Percentiles rank a stretch among this genome's conserved stretches.
These are phyloP conservation scores for Corynespora cassiicola DNA, from an alignment of 2,329 filamentous ascomycete genomes.

Conservation along the genomic window DNA sequence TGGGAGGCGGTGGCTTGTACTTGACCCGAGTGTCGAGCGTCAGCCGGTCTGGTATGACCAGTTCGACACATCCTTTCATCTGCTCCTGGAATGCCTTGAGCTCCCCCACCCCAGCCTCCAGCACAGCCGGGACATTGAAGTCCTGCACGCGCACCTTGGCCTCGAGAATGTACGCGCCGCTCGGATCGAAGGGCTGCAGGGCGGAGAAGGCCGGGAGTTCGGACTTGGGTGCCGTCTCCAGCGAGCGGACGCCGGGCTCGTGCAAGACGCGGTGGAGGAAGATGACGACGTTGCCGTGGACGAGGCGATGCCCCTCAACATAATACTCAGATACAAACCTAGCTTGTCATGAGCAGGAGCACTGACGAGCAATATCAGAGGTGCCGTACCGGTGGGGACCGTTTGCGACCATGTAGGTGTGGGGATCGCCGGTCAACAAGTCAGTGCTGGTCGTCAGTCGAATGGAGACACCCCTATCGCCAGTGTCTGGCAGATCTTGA, in stretches of 20 bases:
- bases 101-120: constrained; percentile 62
- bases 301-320: constrained; percentile 63
- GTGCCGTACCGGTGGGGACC: constrained; percentile 58
- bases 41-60: constrained; percentile 64
- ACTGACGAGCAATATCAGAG: constrained; percentile 11
- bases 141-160: constrained; percentile 64
- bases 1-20: constrained; percentile 41
- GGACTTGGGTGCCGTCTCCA: constrained; percentile 39
- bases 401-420: constrained; percentile 58
- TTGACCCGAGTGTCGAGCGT: constrained; percentile 67
- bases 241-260: constrained; percentile 48
- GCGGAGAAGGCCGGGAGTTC: constrained; percentile 52
- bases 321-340: constrained; percentile 66
- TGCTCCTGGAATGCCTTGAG: constrained; percentile 61
- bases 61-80: constrained; percentile 63
- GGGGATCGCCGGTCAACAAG: constrained; percentile 57
- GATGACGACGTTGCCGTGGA: constrained; percentile 64
- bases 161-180: constrained; percentile 65
- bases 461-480: constrained; percentile 60
- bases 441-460: constrained; percentile 58
- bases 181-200: constrained; percentile 61
- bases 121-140: constrained; percentile 59
- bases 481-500: constrained; percentile 54
- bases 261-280: constrained; percentile 62
- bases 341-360: constrained; percentile 23